Percentiles rank a stretch among this genome's conserved stretches.
Conservation (phyloP, 2,329 filamentous ascomycete genomes). For the Epichloe sibirici region DNA sequence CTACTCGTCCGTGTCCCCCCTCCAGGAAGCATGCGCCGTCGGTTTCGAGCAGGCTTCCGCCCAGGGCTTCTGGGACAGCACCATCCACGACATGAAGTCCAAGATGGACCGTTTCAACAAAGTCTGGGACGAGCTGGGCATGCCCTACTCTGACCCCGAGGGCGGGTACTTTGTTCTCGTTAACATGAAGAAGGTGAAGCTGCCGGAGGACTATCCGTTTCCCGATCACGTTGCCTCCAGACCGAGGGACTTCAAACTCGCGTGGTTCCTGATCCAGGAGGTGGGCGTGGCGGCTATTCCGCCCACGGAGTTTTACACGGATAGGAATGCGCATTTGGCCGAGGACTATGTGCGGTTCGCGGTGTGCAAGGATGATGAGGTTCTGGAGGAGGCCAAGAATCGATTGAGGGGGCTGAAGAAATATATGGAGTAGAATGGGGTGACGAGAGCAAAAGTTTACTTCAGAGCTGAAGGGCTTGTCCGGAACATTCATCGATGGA, state of each 20-base stretch:
- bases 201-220: constrained; percentile 78
- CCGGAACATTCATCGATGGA: too few species aligned
- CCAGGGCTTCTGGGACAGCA: constrained; percentile 76
- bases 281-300: constrained; percentile 92
- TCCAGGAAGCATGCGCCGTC: constrained; percentile 89
- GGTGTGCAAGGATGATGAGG: constrained; percentile 86
- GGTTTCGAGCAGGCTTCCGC: constrained; percentile 85
- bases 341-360: constrained; percentile 93
- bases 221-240: constrained; percentile 76
- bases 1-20: constrained; percentile 77
- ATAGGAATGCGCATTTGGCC: constrained; percentile 67
- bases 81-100: constrained; percentile 73
- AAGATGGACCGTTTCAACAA: constrained; percentile 84
- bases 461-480: too few species aligned
- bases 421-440: constrained; percentile 39
- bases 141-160: constrained; percentile 84
- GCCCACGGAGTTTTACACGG: constrained; percentile 93
- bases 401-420: constrained; percentile 60
- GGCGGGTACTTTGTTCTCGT: constrained; percentile 96
- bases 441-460: too few species aligned
- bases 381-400: constrained; percentile 69
- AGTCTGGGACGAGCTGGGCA: constrained; percentile 60
- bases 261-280: constrained; percentile 96
- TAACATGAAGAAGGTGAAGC: constrained; percentile 77
- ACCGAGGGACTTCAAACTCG: constrained; percentile 85